phyloP scores from a whole-genome alignment of 2,329 filamentous ascomycete species.

The Thelonectria blattea region DNA sequence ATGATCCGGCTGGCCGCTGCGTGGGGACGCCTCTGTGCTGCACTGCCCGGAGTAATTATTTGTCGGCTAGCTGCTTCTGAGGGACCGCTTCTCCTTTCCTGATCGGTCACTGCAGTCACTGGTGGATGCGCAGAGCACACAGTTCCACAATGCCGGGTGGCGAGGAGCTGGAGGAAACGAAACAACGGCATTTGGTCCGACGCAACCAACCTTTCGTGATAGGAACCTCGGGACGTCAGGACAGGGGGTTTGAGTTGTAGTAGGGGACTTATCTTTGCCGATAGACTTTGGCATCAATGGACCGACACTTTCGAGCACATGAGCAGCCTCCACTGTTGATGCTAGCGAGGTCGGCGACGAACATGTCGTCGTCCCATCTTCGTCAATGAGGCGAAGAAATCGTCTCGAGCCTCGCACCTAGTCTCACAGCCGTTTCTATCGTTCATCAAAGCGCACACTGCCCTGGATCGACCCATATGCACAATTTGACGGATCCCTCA shows the following conservation, averaged over 20 bases:
- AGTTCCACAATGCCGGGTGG: constrained; percentile 7
- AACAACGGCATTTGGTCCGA: constrained; percentile 10
- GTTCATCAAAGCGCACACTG: constrained; percentile 9
- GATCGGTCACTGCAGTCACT: background rate
- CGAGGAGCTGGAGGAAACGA: constrained; percentile 11
- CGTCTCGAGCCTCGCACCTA: constrained; percentile 5
- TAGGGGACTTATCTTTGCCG: constrained; percentile 3
- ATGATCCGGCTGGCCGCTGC: background rate
- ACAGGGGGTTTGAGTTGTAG: background rate
- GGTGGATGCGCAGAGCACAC: background rate
- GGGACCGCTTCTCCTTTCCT: background rate
- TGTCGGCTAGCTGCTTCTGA: constrained; percentile 9
- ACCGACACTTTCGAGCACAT: background rate
- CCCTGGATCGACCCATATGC: constrained; percentile 8
- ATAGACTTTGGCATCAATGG: background rate
- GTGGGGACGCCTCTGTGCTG: constrained; percentile 4
- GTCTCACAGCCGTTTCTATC: constrained; percentile 1
- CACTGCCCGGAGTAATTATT: background rate
- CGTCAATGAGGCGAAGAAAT: background rate
- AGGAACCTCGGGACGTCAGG: background rate
- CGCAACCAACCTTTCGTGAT: background rate
- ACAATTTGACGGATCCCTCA: constrained; percentile 3
- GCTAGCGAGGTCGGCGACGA: constrained; percentile 21
- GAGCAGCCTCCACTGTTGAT: background rate
- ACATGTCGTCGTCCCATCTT: constrained; percentile 16